Base-by-base conservation (phyloP, 2,329 filamentous ascomycete genomes). In the Cladorrhinum sp. region DNA sequence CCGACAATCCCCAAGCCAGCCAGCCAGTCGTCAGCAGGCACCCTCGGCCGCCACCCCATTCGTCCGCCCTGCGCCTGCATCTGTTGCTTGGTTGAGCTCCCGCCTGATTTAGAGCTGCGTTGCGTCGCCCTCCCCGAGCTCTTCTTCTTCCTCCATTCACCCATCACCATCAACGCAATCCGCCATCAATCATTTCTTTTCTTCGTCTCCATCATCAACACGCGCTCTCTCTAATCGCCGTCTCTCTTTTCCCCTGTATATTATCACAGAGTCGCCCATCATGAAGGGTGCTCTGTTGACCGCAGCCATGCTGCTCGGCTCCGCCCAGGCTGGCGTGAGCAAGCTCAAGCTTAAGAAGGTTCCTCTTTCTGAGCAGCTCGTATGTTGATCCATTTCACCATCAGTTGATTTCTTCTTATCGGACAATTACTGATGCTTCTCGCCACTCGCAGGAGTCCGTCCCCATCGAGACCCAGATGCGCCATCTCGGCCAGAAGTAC, bases 291-390 rank as follows among this genome's bases (percentile, higher is more conserved):
- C 88, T 78, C 81, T 92, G 72, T 77, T 96, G 74, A 82, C 92
- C 75, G 88, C 91, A 79, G 87, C 88, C 72, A 83, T 88, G 81
- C 86, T 96, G 82, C 83, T 93, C 73, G 90, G 90, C 81, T 87
- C 89, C 75, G 90, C 90, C 74, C 85, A 90, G 74, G 93, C 92
- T 70, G 92, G 87, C 72, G 83, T 96, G 68, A 92, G 98, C 86
- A 96, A 92, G 84, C 89, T 97, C 85, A 95, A 96, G 85, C 88
- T 99, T 73, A 90, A 97, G 85, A 99, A 99, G 89, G 81, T 98
- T 64, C 89, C 95, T 68, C 82, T 99, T 62, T 85, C 88, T 54
- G 91, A 98, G 76, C 95, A 98, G 81, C 85, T 99, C 73, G 93
- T 96, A 81, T 74, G 90, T 82, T n/a, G n/a, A n/a, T n/a, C n/a